Base-by-base conservation (phyloP, 2,329 filamentous ascomycete genomes). In the Ophiostoma triangulosporum region DNA sequence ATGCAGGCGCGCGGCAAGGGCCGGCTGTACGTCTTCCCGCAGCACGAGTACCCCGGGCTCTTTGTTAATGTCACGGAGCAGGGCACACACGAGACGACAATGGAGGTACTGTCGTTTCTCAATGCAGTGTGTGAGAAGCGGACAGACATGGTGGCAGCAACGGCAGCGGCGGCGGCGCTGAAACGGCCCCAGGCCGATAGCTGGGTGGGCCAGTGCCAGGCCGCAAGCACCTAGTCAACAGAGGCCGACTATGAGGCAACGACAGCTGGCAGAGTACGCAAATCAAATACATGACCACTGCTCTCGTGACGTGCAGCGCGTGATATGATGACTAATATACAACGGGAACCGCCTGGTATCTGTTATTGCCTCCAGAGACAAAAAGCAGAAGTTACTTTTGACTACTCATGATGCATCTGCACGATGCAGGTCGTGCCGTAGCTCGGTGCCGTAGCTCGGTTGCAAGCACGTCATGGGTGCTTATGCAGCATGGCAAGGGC, bases 51-150 rank as follows among this genome's bases (percentile, higher is more conserved):
- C 32, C 43, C 40, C 0, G 56, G 56, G 0, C 31, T 65, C 27
- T 60, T 51, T 22, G 56, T 66, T 38, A 58, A 65, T 51, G 59
- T 62, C 27, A 63, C 62, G n/a, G 48, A 48, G 9, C 59, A 56
- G 55, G 43, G 46, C 4, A 54, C 56, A 15, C 60, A 60, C 38
- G 61, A 62, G 38, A 60, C 61, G 31, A 62, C 63, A 15, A 54
- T 65, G 50, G 56, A 61, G 53, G 63, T 66, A 26, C 52, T 65
- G 14, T 58, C 58, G 17, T 62, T 63, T 33, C 56, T 63, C 29
- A 60, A 58, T 24, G 56, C 55, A 9, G 22, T 60, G 29, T 3
- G 12, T 3, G 54, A 53, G 36, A 57, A 61, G 24, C 60, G 57
- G 40, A 54, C 55, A 15, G 59, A 58, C 53, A 53, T 29, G 35